phyloP scores from a whole-genome alignment of 2,329 filamentous ascomycete genomes.

The Aspergillus unguis region DNA sequence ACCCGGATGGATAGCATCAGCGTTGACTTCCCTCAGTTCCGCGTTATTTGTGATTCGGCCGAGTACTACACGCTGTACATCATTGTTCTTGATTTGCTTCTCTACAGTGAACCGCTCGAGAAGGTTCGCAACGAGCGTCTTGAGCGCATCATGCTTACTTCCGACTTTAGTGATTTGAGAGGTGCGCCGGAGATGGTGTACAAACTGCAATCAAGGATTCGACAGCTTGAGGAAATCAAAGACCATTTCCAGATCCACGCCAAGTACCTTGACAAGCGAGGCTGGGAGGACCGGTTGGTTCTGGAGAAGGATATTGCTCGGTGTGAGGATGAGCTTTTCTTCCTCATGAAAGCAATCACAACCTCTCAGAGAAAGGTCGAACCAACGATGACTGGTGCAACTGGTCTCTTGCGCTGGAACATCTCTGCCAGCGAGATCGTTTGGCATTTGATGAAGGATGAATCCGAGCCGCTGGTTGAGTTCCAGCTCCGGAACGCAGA shows the following conservation, averaged over 20 bases:
- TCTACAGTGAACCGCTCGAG: constrained; percentile 94
- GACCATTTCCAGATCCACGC: constrained; percentile 91
- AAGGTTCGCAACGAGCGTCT: constrained; percentile 94
- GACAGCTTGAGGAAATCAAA: constrained; percentile 94
- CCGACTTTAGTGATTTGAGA: constrained; percentile 94
- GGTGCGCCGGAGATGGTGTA: constrained; percentile 92
- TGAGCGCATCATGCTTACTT: constrained; percentile 98
- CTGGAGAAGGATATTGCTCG: constrained; percentile 83
- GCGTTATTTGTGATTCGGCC: constrained; percentile 92
- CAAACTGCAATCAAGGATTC: constrained; percentile 84
- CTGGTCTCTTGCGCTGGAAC: constrained; percentile 82
- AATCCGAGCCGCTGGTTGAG: constrained; percentile 83
- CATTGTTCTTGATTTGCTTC: constrained; percentile 89
- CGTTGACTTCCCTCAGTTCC: constrained; percentile 91
- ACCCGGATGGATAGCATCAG: constrained; percentile 92
- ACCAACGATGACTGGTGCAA: constrained; percentile 63
- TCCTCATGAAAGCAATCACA: constrained; percentile 99
- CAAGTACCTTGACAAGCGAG: constrained; percentile 77
- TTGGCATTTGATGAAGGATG: constrained; percentile 90
- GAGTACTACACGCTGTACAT: constrained; percentile 99
- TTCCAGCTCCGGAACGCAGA: constrained; percentile 86
- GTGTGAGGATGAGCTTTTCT: constrained; percentile 97
- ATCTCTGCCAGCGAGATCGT: constrained; percentile 94
- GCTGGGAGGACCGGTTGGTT: constrained; percentile 86
- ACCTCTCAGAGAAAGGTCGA: constrained; percentile 85